phyloP scores from a whole-genome alignment of 2,329 filamentous ascomycete genomes.

The Aspergillus carbonarius region DNA sequence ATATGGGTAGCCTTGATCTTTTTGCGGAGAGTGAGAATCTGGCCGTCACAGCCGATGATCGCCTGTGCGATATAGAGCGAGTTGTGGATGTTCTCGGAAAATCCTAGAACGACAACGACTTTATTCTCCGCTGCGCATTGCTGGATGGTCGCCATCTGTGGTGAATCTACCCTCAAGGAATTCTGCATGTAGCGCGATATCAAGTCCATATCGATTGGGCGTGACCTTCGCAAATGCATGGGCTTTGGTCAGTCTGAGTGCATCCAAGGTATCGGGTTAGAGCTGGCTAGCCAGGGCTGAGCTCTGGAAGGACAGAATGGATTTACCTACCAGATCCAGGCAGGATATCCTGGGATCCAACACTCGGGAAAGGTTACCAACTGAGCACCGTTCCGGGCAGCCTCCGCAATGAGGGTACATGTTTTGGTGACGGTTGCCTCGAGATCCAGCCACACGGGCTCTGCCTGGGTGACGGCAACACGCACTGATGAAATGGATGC shows the following conservation, averaged over 20 bases:
- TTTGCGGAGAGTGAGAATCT: conserved; percentile 43
- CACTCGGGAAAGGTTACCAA: conserved; percentile 57
- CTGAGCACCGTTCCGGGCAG: conserved; percentile 53
- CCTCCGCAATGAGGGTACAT: conserved; percentile 56
- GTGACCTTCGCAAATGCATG: conserved; percentile 24
- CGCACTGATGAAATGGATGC: not conserved
- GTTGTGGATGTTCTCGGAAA: conserved; percentile 40
- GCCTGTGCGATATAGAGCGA: conserved; percentile 50
- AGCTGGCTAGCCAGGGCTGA: not conserved
- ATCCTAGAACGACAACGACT: conserved; percentile 47
- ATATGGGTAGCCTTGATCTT: conserved; percentile 57
- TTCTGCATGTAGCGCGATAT: conserved; percentile 34
- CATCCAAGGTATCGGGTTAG: not conserved
- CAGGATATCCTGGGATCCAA: conserved; percentile 57
- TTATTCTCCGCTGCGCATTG: conserved; percentile 32
- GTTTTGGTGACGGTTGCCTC: conserved; percentile 56
- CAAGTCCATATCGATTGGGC: conserved; percentile 30
- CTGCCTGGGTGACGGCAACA: conserved; percentile 45
- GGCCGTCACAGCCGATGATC: conserved; percentile 45
- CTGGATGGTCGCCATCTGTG: conserved; percentile 40
- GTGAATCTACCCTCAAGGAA: conserved; percentile 27
- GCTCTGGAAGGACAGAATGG: not conserved
- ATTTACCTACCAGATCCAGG: conserved; percentile 40
- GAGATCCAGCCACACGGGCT: conserved; percentile 62
- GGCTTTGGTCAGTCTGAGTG: no score